Base-by-base conservation (phyloP, 2,329 filamentous ascomycete species). In the Neurospora sp. region DNA sequence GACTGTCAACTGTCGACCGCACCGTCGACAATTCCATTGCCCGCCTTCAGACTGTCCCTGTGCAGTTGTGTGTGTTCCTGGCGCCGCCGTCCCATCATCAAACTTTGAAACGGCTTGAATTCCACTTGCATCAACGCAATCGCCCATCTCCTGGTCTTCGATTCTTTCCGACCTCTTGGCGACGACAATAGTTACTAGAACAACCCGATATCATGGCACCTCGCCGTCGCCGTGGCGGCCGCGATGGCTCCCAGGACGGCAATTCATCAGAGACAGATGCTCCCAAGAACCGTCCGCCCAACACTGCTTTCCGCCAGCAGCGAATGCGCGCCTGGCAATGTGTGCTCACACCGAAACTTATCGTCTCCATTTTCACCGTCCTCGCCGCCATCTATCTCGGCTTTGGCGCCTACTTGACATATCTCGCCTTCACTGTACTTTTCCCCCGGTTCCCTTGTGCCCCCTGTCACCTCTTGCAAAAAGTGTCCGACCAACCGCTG, bases 311-410 rank as follows among this genome's bases (percentile, higher is more conserved):
- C 80, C 88, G 96, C 76, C 96, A 99, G 80, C 96, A 99, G 82
- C 90, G 96, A 79, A 83, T 99, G 81, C 97, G 98, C 83, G 96
- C 96, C 83, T 99, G 96, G 96, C 96, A 99, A 91, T 96, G 85
- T 82, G 93, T 87, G 75, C 83, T 85, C 77, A 85, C 80, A 69
- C 72, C 75, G 19, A 75, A 75, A 70, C 74, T 76, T 66, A 76
- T 76, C 43, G 74, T 76, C 72, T 74, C 73, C 71, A 74, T 76
- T 52, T 76, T 75, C 68, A 76, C 75, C 39, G 73, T 76, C 69
- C 72, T 76, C 10, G 73, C 75, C 65, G 74, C 73, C 69, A 71
- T 76, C 70, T 76, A 76, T 67, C 74, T 76, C 33, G 75, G 73
- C 38, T 75, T 76, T 15, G 75, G 75, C 43, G 75, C 74, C 67